Base-by-base conservation (phyloP, 441 rosid species). In the Bruguiera hainesii region DNA sequence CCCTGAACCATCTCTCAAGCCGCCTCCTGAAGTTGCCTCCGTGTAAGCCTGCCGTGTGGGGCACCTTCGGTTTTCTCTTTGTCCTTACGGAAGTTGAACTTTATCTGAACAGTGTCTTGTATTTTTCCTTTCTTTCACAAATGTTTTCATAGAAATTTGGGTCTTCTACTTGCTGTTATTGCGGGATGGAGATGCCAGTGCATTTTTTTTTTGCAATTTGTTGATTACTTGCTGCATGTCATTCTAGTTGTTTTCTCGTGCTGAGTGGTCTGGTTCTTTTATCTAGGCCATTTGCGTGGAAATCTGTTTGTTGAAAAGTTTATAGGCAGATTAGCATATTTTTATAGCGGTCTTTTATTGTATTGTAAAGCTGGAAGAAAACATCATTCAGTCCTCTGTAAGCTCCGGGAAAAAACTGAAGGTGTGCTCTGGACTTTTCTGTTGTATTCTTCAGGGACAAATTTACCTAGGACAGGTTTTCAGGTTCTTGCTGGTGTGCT, bases 1-100 rank as follows among this genome's bases (percentile, higher is more conserved):
- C 61, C 98, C 97, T n/a, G 90, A 85, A 39, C 92, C 86, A 49
- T 70, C 96, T 63, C 89, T 90, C 28, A 79, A 71, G 58, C 76
- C 93, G 39, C 94, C 97, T 67, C 72, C 91, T 62, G 79, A 85
- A 49, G 72, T 86, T 74, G 86, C 90, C 73, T 72, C 96, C 61
- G 88, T 83, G 96, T 86, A 86, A 75, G 77, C 60, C 66, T 63
- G 63, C 63, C 33, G 48, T 33, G 6, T 25, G 31, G 31, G 56
- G 56, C 31, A 46, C 13, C 15, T 55, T 42, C 25, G 4, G 0
- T 19, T 60, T 16, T 56, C 26, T 10, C 4, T 53, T 49, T 11
- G 9, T 35, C 61, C 11, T 5, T 23, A 8, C 6, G 3, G 7
- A 50, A 49, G 6, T 21, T 49, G 25, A 53, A 31, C 60, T 46